Conservation (phyloP, 1,284 basidiomycete species). For the Stygiomarasmius scandens region DNA sequence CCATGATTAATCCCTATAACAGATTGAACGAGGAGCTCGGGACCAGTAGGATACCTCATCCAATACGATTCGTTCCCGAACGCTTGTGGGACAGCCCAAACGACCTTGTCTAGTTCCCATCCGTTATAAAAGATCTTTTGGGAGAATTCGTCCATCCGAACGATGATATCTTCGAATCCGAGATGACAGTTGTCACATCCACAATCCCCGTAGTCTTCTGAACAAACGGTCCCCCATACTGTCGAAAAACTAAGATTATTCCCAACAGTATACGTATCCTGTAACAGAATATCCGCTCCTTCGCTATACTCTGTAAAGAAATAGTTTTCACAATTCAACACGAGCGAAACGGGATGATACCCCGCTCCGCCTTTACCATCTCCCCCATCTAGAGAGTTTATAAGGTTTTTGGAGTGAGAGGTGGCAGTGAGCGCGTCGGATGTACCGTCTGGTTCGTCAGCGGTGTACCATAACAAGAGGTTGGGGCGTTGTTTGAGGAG, state of each 20-base stretch:
- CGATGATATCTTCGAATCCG: conserved; percentile 62
- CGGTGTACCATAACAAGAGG: conserved; percentile 78
- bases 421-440: conserved; percentile 69
- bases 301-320: conserved; percentile 59
- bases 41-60: conserved; percentile 64
- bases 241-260: conserved; percentile 71
- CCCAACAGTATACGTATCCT: conserved; percentile 58
- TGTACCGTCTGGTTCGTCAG: conserved; percentile 74
- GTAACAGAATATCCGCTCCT: conserved; percentile 61
- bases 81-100: conserved; percentile 79
- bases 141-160: conserved; percentile 63
- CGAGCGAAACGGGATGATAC: conserved; percentile 76
- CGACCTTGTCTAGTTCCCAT: conserved; percentile 62
- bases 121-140: conserved; percentile 60
- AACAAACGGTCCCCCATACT: conserved; percentile 39
- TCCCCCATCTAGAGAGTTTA: conserved; percentile 62
- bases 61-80: conserved; percentile 73
- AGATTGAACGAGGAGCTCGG: conserved; percentile 67
- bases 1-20: conserved; percentile 74
- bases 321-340: conserved; percentile 76
- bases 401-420: conserved; percentile 57
- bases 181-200: conserved; percentile 64
- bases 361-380: conserved; percentile 32
- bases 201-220: conserved; percentile 63
- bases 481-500: conserved; percentile 66